These are phyloP conservation scores for Pseudozyma sp. DNA, from an alignment of 1,284 basidiomycete species.

Conservation along the genomic window DNA sequence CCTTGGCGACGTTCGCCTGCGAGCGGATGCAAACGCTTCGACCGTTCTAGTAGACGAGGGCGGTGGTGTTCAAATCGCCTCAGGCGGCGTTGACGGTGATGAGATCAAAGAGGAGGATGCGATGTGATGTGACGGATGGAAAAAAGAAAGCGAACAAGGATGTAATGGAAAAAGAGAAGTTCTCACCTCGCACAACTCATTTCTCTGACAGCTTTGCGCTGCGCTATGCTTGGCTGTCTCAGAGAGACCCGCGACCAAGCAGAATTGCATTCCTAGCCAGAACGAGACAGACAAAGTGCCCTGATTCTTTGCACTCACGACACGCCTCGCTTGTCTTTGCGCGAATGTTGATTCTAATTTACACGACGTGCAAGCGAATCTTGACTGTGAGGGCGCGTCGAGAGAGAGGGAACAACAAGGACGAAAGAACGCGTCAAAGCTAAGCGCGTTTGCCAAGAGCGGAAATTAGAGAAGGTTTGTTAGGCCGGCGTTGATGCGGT, in stretches of 20 bases:
- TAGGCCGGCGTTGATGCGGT: no score
- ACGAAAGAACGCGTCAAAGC: neutral
- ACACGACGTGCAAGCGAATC: constrained; percentile 24
- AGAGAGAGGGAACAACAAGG: neutral
- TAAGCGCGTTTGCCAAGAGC: no score
- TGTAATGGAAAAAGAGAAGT: neutral
- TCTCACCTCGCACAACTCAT: neutral
- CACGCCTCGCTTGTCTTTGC: neutral
- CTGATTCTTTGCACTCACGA: neutral
- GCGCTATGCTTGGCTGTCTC: neutral
- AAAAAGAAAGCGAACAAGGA: neutral
- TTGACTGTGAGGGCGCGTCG: no score
- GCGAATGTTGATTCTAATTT: constrained; percentile 18
- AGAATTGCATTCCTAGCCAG: neutral
- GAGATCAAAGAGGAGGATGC: neutral
- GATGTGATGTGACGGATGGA: neutral
- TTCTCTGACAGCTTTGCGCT: no score
- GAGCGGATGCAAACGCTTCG: neutral
- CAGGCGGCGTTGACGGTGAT: neutral
- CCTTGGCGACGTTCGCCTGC: neutral
- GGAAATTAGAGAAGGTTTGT: no score
- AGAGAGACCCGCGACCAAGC: neutral
- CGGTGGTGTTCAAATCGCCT: neutral
- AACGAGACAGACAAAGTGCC: constrained; percentile 1
- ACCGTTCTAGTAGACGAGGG: neutral